These are phyloP conservation scores for Staphylotrichum longicolle DNA, from an alignment of 495 filamentous ascomycete genomes.

Conservation along the genomic window DNA sequence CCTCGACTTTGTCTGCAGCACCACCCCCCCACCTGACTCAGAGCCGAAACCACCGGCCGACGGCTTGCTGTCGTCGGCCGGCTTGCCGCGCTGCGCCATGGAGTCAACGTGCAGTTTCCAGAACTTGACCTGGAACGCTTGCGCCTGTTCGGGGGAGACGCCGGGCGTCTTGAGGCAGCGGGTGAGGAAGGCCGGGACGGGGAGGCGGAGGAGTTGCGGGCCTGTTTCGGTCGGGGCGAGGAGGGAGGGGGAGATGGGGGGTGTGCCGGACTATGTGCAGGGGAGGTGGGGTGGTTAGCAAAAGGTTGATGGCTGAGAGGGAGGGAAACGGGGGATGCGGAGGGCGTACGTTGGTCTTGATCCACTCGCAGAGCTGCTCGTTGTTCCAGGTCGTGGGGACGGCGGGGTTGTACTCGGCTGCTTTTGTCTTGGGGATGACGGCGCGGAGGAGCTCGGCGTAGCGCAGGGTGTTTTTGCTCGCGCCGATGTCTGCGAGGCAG, in stretches of 20 bases:
- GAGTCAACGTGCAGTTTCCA: slow-evolving; percentile 38
- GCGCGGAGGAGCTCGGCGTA: slow-evolving; percentile 30
- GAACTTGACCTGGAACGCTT: slow-evolving; percentile 36
- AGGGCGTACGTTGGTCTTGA: slow-evolving; percentile 20
- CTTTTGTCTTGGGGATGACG: slow-evolving; percentile 11
- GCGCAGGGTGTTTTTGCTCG: slow-evolving; percentile 31
- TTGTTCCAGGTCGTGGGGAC: slow-evolving; percentile 28
- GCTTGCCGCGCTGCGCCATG: slow-evolving; percentile 4
- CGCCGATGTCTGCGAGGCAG: slow-evolving; percentile 26
- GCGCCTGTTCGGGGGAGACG: slow-evolving; percentile 30
- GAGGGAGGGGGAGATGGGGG: slow-evolving; percentile 15
- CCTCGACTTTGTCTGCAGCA: neutral
- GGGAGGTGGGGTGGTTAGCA: neutral
- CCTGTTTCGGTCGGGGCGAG: slow-evolving; percentile 29
- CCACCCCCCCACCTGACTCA: too few relatives aligned
- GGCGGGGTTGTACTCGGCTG: slow-evolving; percentile 11
- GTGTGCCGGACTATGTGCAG: slow-evolving; percentile 21
- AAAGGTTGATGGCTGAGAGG: neutral
- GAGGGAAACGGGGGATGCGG: neutral
- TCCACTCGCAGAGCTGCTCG: slow-evolving; percentile 25
- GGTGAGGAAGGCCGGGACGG: slow-evolving; percentile 23
- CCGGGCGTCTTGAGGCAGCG: slow-evolving; percentile 28
- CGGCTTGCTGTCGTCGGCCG: neutral
- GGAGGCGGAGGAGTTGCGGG: slow-evolving; percentile 28
- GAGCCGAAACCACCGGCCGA: too few relatives aligned